These are phyloP conservation scores for Talaromyces trachyspermus DNA, from an alignment of 495 filamentous ascomycete genomes.

Conservation along the genomic window DNA sequence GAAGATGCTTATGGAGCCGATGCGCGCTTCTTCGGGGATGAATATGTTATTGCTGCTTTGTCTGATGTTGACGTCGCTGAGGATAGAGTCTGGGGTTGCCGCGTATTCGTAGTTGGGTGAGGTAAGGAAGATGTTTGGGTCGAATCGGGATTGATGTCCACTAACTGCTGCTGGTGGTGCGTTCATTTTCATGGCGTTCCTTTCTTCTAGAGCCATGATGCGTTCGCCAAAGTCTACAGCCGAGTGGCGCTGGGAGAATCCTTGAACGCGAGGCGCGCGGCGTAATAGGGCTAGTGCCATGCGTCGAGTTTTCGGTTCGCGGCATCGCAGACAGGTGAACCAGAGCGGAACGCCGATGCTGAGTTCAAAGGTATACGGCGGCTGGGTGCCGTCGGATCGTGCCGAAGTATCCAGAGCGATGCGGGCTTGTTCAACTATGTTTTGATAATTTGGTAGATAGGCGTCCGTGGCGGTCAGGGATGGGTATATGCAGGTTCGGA, in stretches of 20 bases:
- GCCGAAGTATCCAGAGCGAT: slow-evolving; percentile 13
- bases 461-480: slow-evolving; percentile 16
- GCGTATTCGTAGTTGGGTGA: neutral
- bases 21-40: slow-evolving; percentile 26
- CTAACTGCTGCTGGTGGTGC: neutral
- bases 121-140: neutral
- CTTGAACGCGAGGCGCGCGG: slow-evolving; percentile 23
- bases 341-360: slow-evolving; percentile 27
- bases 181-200: slow-evolving; percentile 8
- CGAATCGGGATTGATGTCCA: neutral
- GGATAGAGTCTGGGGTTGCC: neutral
- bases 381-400: slow-evolving; percentile 15
- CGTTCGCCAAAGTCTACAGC: slow-evolving; percentile 12
- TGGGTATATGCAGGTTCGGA: slow-evolving; percentile 7
- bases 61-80: neutral
- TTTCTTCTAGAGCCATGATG: slow-evolving; percentile 27
- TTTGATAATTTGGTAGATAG: slow-evolving; percentile 20
- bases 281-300: slow-evolving; percentile 20
- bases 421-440: slow-evolving; percentile 22
- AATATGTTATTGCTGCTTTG: neutral
- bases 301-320: slow-evolving; percentile 22
- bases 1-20: slow-evolving; percentile 19
- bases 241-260: slow-evolving; percentile 18
- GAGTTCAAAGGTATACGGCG: slow-evolving; percentile 33
- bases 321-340: slow-evolving; percentile 26